Base-by-base conservation (phyloP, 176 grass and related monocot species). In the Oryza glaberrima region DNA sequence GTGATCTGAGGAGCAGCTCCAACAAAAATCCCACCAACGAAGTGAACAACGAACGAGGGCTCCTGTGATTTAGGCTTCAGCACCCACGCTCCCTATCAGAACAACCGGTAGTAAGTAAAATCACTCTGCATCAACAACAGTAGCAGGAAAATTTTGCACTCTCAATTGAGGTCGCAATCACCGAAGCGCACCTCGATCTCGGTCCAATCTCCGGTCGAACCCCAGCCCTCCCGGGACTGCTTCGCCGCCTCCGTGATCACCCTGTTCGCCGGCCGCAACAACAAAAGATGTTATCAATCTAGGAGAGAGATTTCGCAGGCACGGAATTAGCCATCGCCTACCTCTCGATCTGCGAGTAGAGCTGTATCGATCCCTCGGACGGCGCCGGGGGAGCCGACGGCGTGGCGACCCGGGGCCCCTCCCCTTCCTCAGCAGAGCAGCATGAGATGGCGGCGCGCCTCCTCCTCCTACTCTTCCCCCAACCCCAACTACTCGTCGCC, bases 291-390 rank as follows among this genome's bases (percentile, higher is more conserved):
- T 75, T 64, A 63, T 63, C 58, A 75, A 60, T 35, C 15, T 23
- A 56, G 13, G 14, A 79, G 54, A 51, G 44, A 54, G 19, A 75
- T 1, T 10, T 1, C 7, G 19, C 11, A 26, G 26, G 51, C 7
- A 54, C 34, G 38, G 49, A 54, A 73, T 15, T 38, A 20, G 8
- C 4, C 41, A 40, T 47, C 36, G 40, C 64, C 65, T 86, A 96
- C 96, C 67, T 96, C 83, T 99, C 96, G 58, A 99, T 99, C 84
- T 96, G 93, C 52, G 96, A 96, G 44, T 99, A 99, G 77, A 99
- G 80, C 81, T 96, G 91, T 87, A 99, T 94, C 68, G 88, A 94
- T 28, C 90, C 83, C 20, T 90, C 84, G 2, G 75, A 75, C 17
- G 88, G 80, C 34, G 88, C 67, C 58, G 44, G 5, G 4, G 88